These are phyloP conservation scores for Cyberlindnera amylophila DNA, from an alignment of 805 yeast genomes.

Conservation along the genomic window DNA sequence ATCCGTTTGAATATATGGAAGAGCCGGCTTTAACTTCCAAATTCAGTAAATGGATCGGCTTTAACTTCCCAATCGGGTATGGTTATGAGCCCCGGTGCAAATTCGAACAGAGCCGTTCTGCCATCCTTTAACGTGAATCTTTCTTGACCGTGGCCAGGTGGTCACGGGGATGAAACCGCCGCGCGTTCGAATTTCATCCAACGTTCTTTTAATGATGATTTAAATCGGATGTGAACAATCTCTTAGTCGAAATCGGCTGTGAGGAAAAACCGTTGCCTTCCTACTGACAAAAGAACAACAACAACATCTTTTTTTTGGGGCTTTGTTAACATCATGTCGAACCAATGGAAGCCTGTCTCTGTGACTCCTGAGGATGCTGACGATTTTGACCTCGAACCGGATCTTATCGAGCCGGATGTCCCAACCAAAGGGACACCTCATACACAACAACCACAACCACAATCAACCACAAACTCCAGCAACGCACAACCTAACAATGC, in stretches of 20 bases:
- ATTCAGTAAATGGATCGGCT: too few species aligned
- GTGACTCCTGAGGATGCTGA: slow-evolving; percentile 27
- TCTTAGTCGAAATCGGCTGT: slow-evolving; percentile 27
- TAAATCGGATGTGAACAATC: slow-evolving; percentile 30
- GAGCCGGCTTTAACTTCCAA: too few species aligned
- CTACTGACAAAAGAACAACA: slow-evolving; percentile 22
- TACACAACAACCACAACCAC: not conserved
- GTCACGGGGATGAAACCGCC: slow-evolving; percentile 12
- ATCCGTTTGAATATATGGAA: too few species aligned
- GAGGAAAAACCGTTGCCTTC: slow-evolving; percentile 31
- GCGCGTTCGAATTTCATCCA: slow-evolving; percentile 16
- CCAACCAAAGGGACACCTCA: not conserved
- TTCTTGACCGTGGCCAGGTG: slow-evolving; percentile 20
- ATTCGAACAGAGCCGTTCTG: not conserved
- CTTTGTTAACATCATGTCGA: slow-evolving; percentile 11
- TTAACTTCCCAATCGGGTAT: not conserved
- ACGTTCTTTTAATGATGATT: slow-evolving; percentile 24
- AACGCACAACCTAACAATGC: slow-evolving; percentile 2
- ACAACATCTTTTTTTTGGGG: slow-evolving; percentile 4
- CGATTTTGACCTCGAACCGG: slow-evolving; percentile 29
- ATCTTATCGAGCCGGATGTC: slow-evolving; percentile 27
- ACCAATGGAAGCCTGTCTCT: slow-evolving; percentile 28
- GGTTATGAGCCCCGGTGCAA: slow-evolving; percentile 6
- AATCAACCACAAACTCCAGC: not conserved
- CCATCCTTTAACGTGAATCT: slow-evolving; percentile 14